Evolutionary conservation across 2,329 filamentous ascomycete species (phyloP).

Genomic region (Capronia coronata): DNA sequence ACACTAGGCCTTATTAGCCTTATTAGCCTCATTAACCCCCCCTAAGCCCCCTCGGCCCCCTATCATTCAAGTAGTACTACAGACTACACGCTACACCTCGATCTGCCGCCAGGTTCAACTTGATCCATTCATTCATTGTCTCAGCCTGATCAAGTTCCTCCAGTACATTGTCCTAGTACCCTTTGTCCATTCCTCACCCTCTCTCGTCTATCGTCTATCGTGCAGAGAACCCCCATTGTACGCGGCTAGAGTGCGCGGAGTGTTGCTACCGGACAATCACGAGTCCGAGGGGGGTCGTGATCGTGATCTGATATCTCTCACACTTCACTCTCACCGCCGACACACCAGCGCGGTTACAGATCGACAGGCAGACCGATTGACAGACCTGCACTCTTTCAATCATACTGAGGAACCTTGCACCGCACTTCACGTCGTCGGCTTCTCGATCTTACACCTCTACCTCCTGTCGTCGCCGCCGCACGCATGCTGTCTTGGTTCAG

Average conservation of each 20-base stretch:
- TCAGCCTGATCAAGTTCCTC: constrained; percentile 11
- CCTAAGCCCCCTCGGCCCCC: no score
- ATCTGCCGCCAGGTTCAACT: not conserved
- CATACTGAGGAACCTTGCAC: constrained; percentile 1
- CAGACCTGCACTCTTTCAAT: not conserved
- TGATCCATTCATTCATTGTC: constrained; percentile 7
- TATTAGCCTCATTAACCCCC: no score
- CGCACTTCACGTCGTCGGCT: constrained; percentile 6
- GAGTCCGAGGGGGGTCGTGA: not conserved
- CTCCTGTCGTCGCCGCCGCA: constrained; percentile 11
- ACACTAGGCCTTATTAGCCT: no score
- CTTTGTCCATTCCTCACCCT: not conserved
- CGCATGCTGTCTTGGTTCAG: constrained; percentile 18
- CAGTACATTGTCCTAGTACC: not conserved
- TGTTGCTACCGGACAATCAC: not conserved
- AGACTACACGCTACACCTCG: not conserved
- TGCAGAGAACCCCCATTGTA: not conserved
- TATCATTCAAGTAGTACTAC: not conserved
- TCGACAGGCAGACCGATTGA: not conserved
- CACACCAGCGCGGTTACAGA: not conserved
- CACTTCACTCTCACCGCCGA: constrained; percentile 3
- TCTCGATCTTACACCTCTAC: constrained; percentile 5
- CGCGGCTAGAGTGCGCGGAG: no score
- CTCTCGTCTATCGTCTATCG: not conserved
- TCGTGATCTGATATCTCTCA: not conserved